Base-by-base conservation (phyloP, 352 stramenopile genomes). In the Plasmopara muralis region DNA sequence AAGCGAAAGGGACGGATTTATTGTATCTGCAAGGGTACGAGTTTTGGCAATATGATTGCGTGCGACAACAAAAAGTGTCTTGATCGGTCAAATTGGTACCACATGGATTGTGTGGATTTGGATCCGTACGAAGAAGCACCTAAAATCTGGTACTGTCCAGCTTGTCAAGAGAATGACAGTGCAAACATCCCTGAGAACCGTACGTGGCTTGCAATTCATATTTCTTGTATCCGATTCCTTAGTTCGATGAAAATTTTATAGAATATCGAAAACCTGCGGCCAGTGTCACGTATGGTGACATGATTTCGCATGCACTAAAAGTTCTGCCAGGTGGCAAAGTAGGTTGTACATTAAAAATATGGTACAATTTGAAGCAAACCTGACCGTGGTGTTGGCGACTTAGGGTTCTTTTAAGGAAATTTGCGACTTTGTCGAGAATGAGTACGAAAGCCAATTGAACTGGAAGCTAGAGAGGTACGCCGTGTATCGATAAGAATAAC, bases 351-450 rank as follows among this genome's bases (percentile, higher is more conserved):
- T 9, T 61, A 43, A n/a, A n/a, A 33, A 48, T 18, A 47, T 46
- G 46, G 41, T 18, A 41, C 14, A 2, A 2, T n/a, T n/a, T 41
- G 9, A n/a, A 41, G 14, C 13, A 18, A 15, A 16, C 1, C n/a
- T 41, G 8, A 18, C 5, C 5, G 12, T 7, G 31, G 29, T 50
- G 87, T 75, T 41, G 12, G n/a, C 13, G 7, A 16, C 30, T 25
- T 47, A 88, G 78, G 81, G 80, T 33, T 81, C 85, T 4, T 95
- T 94, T 62, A 95, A 91, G 54, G 74, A 93, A 47, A 95, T 95
- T 57, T 95, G 83, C 31, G 77, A 93, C 52, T 92, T 93, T 64
- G 80, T 95, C 33, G 85, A 94, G 66, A 74, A 66, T 12, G 50
- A 93, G 48, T 95, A 93, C 64, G 75, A 89, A 48, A 88, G 73